Percentiles rank a stretch among this genome's conserved stretches.
Evolutionary conservation across 2,329 filamentous ascomycete genomes (phyloP).

Genomic region (Diplodia mutila): DNA sequence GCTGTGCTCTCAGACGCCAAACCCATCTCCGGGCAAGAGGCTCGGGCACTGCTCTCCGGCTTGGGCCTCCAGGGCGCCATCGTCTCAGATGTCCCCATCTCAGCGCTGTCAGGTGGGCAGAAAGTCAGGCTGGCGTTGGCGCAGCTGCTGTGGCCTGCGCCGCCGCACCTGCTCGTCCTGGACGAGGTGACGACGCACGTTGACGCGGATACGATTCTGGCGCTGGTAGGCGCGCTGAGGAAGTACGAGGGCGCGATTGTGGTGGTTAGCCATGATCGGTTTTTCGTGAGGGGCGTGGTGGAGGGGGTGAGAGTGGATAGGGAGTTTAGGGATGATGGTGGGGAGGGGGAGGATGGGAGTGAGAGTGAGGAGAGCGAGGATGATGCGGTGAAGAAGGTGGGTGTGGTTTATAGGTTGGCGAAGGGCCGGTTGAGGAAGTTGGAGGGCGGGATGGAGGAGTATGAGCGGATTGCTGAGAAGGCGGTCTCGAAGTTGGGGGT

Average conservation of each 20-base stretch:
- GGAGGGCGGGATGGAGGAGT: constrained; percentile 45
- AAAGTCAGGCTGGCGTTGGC: constrained; percentile 67
- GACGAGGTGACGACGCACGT: constrained; percentile 86
- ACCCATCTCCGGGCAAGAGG: constrained; percentile 65
- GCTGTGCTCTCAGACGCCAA: neutral
- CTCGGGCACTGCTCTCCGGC: constrained; percentile 67
- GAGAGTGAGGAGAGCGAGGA: constrained; percentile 53
- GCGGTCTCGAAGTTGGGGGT: constrained; percentile 36
- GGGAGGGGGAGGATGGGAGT: constrained; percentile 58
- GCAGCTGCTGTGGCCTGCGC: constrained; percentile 63
- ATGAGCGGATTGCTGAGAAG: constrained; percentile 41
- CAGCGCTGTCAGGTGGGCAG: constrained; percentile 79
- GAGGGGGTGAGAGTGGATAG: constrained; percentile 51
- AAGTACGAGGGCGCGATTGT: constrained; percentile 75
- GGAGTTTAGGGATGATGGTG: constrained; percentile 64
- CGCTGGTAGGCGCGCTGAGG: constrained; percentile 67
- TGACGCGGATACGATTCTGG: constrained; percentile 78
- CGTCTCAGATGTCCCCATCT: constrained; percentile 73
- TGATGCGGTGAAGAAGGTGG: constrained; percentile 51
- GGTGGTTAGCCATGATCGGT: constrained; percentile 80
- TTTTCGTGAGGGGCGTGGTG: constrained; percentile 73
- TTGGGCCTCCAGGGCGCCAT: constrained; percentile 72
- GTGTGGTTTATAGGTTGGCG: constrained; percentile 41
- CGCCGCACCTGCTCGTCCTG: constrained; percentile 73
- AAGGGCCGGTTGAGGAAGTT: constrained; percentile 41